Evolutionary conservation across 306 rosid genomes (phyloP), one percentile per base, ranked within the genome.

Genomic region (Ormosia semicastrata): DNA sequence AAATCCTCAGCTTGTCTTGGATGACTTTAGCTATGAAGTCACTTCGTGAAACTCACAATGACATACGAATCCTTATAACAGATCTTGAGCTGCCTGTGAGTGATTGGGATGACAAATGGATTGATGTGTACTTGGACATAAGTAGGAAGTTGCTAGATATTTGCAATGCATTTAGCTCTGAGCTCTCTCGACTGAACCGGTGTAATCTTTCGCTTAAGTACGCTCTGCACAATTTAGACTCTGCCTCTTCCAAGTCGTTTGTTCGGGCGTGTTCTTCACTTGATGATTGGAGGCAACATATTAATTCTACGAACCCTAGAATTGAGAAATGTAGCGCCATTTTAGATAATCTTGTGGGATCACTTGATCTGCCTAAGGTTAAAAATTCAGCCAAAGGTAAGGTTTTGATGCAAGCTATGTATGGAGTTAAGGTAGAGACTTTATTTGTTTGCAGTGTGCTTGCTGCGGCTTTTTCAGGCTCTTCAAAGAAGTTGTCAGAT

Each of bases 81-180:
- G 89, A 84, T 24, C 94, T 94, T 50, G 94, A 89, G 47, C 89
- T 91, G n/a, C 94, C 98, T 0, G 88, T 89, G 18, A 82, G 82
- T 67, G 86, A 84, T 44, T 94, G 98, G 98, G 94, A 91, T 62
- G 96, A 92, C 86, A 88, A 92, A 72, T 94, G 98, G 98, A 78
- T 90, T 82, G 96, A 94, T 56, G 90, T 88, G 47, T 94, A 94
- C 89, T 80, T 94, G 80, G 97, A 91, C 83, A 76, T 92, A 81
- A 94, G 93, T 81, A 84, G 88, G 44, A 92, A 92, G 78, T 84
- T 94, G 79, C 92, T 94, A 5, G 98, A 94, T 74, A 73, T 94
- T 57, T 89, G 98, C 86, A 92, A 78, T 77, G 87, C 85, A 57
- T 92, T 92, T 83, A 92, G 88, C 86, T 92, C 92, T 7, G 97